phyloP scores from a whole-genome alignment of 345 rosid species.

The Mallotus nudiflorus region DNA sequence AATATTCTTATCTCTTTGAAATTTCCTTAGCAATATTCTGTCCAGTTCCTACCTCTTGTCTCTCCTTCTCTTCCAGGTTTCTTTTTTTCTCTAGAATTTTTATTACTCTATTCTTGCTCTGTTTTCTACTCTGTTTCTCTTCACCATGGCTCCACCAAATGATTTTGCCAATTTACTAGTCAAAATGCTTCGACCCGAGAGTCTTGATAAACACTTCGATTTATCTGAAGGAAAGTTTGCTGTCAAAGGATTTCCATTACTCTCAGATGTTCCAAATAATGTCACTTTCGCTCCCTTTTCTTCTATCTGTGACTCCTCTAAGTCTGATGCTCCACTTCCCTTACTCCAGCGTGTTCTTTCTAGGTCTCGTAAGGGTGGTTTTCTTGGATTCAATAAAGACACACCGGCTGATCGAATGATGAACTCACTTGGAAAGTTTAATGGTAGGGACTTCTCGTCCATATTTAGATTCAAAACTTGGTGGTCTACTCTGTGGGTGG shows the following conservation, averaged over 20 bases:
- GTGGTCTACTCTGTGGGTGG: slow-evolving; percentile 91
- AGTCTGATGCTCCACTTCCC: slow-evolving; percentile 59
- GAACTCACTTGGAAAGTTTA: slow-evolving; percentile 69
- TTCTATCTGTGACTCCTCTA: slow-evolving; percentile 36
- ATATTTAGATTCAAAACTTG: slow-evolving; percentile 82
- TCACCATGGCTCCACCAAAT: slow-evolving; percentile 62
- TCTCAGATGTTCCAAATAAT: slow-evolving; percentile 66
- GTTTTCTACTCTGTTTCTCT: slow-evolving; percentile 18
- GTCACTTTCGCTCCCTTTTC: slow-evolving; percentile 52
- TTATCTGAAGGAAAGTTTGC: slow-evolving; percentile 46
- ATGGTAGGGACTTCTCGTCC: slow-evolving; percentile 54
- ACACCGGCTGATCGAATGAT: slow-evolving; percentile 40
- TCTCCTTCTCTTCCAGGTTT: not conserved
- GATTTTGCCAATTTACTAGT: slow-evolving; percentile 28
- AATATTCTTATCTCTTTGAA: too few relatives aligned
- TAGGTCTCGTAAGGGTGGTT: slow-evolving; percentile 58
- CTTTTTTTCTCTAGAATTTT: not conserved
- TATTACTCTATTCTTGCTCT: not conserved
- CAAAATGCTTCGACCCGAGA: slow-evolving; percentile 18
- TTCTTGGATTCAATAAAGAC: slow-evolving; percentile 57
- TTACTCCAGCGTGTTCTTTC: slow-evolving; percentile 50
- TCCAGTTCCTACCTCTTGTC: too few relatives aligned
- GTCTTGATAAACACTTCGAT: slow-evolving; percentile 30
- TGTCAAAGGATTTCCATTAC: slow-evolving; percentile 51
- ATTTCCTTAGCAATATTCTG: too few relatives aligned